A percentile compares a stretch with the other conserved stretches of the same genome.
phyloP scores from a whole-genome alignment of 805 yeast genomes.

The Candida stauntonica region DNA sequence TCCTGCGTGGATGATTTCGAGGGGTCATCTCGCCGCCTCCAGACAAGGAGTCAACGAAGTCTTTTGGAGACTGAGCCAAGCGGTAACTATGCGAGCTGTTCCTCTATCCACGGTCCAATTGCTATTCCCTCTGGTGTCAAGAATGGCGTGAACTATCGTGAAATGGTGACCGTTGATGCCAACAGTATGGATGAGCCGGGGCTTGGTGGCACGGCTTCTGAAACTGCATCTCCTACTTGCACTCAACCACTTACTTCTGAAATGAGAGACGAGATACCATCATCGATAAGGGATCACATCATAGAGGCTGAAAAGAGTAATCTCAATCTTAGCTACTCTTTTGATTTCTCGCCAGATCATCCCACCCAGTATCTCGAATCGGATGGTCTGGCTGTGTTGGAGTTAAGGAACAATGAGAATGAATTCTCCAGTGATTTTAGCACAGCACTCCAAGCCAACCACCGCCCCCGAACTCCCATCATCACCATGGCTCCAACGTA shows the following conservation, averaged over 20 bases:
- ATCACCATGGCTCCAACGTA: background rate
- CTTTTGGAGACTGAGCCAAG: no score
- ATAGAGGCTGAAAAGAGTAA: background rate
- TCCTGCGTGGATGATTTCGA: slow-evolving; percentile 31
- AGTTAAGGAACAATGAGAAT: no score
- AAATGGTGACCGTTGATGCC: background rate
- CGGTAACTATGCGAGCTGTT: no score
- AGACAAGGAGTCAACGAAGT: no score
- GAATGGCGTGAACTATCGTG: background rate
- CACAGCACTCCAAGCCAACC: no score
- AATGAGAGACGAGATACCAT: slow-evolving; percentile 7
- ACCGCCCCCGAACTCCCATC: no score
- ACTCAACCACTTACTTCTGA: slow-evolving; percentile 8
- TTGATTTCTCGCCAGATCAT: slow-evolving; percentile 3
- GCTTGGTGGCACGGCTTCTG: slow-evolving; percentile 7
- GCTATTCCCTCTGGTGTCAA: no score
- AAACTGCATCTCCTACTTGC: slow-evolving; percentile 2
- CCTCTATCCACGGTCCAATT: no score
- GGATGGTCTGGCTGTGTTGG: no score
- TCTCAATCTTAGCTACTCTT: slow-evolving; percentile 1
- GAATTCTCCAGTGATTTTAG: no score
- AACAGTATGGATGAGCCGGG: background rate
- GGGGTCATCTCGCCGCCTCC: no score
- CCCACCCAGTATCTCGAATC: slow-evolving; percentile 12
- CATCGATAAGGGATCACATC: background rate